Conservation (phyloP, 169 alveolate species). For the Theileria sp. region DNA sequence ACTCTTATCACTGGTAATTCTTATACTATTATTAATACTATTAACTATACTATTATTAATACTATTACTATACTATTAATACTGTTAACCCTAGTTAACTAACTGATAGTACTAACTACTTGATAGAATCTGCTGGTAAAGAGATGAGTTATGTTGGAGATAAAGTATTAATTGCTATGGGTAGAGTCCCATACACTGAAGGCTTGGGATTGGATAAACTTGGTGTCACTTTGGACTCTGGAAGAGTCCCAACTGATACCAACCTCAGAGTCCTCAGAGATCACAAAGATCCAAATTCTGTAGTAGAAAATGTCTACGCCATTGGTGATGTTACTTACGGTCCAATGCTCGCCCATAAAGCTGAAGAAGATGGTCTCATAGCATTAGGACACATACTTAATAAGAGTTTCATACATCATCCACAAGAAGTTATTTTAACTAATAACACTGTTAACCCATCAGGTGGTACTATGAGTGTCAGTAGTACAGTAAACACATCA, state of each 20-base stretch:
- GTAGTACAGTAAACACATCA: no score
- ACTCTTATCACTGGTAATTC: constrained; percentile 10
- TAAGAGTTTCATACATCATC: constrained; percentile 78
- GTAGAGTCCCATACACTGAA: constrained; percentile 93
- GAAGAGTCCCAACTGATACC: constrained; percentile 79
- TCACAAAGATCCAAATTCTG: neutral
- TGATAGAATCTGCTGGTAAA: constrained; percentile 50
- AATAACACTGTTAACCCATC: no score
- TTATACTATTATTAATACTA: neutral
- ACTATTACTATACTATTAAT: no score
- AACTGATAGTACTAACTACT: no score
- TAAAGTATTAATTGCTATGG: constrained; percentile 92
- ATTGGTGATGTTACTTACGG: constrained; percentile 97
- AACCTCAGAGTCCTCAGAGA: constrained; percentile 71
- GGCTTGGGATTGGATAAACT: constrained; percentile 88
- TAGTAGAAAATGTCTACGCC: constrained; percentile 83
- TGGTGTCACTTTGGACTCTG: constrained; percentile 84
- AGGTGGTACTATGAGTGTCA: no score
- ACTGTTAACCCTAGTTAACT: neutral
- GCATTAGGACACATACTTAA: constrained; percentile 90
- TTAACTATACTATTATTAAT: no score
- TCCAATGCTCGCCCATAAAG: constrained; percentile 99
- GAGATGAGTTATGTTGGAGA: constrained; percentile 74
- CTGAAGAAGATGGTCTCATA: constrained; percentile 95
- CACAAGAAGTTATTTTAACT: constrained; percentile 64